These are phyloP conservation scores for Zarea fungicola DNA, from an alignment of 2,329 filamentous ascomycete genomes.

Conservation along the genomic window DNA sequence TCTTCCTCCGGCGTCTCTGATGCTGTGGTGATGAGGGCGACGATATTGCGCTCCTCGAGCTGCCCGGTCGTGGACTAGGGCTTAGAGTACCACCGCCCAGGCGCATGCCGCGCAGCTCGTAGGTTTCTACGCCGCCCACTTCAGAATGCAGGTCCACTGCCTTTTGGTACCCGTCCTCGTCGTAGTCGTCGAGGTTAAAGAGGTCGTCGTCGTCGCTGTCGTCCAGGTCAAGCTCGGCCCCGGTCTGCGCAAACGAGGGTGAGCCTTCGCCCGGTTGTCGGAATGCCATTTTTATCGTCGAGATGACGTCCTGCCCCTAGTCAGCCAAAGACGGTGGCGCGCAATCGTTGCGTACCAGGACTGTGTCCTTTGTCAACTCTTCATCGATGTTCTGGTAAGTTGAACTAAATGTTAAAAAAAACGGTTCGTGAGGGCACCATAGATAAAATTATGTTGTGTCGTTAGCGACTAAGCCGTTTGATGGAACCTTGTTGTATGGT, in stretches of 20 bases:
- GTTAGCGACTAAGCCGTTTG: too few relatives aligned
- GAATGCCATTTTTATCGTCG: slow-evolving; percentile 20
- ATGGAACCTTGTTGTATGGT: too few relatives aligned
- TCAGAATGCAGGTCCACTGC: slow-evolving; percentile 24
- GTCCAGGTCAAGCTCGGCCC: slow-evolving; percentile 32
- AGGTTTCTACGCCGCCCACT: slow-evolving; percentile 26
- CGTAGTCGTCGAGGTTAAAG: slow-evolving; percentile 15
- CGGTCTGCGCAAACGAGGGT: slow-evolving; percentile 36
- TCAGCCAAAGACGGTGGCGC: not conserved
- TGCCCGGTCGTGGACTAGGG: slow-evolving; percentile 11
- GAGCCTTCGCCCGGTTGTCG: slow-evolving; percentile 22
- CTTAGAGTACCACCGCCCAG: not conserved
- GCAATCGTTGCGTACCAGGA: not conserved
- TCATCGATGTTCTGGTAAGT: too few relatives aligned
- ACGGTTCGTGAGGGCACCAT: too few relatives aligned
- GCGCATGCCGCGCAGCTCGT: slow-evolving; percentile 25
- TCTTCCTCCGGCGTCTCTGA: slow-evolving; percentile 5
- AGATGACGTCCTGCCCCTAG: not conserved
- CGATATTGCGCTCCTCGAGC: slow-evolving; percentile 2
- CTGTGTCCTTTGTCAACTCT: too few relatives aligned
- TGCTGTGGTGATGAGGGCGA: slow-evolving; percentile 5
- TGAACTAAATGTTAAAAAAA: too few relatives aligned
- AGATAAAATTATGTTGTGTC: too few relatives aligned
- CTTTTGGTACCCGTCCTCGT: slow-evolving; percentile 15
- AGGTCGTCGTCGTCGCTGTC: slow-evolving; percentile 27